These are phyloP conservation scores for Trichoderma orchidacearum DNA, from an alignment of 495 filamentous ascomycete genomes.

Conservation along the genomic window DNA sequence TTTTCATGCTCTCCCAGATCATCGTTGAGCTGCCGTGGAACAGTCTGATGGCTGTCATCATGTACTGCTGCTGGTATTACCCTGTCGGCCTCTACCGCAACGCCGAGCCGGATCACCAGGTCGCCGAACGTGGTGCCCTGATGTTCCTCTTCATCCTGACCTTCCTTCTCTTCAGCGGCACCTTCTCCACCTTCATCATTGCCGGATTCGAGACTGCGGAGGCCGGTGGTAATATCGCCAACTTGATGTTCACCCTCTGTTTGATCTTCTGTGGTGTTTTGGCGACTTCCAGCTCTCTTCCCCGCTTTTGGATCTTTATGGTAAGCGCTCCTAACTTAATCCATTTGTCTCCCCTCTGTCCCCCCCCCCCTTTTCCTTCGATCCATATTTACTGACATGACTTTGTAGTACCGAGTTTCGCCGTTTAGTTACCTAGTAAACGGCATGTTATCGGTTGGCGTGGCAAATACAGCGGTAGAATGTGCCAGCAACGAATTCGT, in stretches of 20 bases:
- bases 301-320: conserved; percentile 78
- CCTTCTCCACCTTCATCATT: conserved; percentile 55
- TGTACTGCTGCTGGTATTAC: conserved; percentile 71
- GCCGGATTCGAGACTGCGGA: conserved; percentile 54
- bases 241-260: conserved; percentile 52
- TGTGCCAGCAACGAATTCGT: conserved; percentile 52
- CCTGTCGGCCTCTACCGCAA: conserved; percentile 66
- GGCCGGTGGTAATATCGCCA: conserved; percentile 50
- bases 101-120: conserved; percentile 40
- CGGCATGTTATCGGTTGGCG: conserved; percentile 44
- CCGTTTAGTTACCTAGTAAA: conserved; percentile 61
- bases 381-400: neutral
- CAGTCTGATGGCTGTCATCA: conserved; percentile 50
- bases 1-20: conserved; percentile 70
- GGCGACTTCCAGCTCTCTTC: conserved; percentile 44
- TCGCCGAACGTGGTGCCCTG: conserved; percentile 45
- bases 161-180: conserved; percentile 58
- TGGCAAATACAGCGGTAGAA: conserved; percentile 42
- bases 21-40: conserved; percentile 68
- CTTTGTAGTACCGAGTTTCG: conserved; percentile 44
- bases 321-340: neutral
- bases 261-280: conserved; percentile 68
- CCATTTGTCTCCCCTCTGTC: too few species aligned
- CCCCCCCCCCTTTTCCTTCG: too few species aligned
- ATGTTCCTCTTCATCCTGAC: conserved; percentile 52